Conservation (phyloP, 148 eudicot species). For the Cornus controversa region DNA sequence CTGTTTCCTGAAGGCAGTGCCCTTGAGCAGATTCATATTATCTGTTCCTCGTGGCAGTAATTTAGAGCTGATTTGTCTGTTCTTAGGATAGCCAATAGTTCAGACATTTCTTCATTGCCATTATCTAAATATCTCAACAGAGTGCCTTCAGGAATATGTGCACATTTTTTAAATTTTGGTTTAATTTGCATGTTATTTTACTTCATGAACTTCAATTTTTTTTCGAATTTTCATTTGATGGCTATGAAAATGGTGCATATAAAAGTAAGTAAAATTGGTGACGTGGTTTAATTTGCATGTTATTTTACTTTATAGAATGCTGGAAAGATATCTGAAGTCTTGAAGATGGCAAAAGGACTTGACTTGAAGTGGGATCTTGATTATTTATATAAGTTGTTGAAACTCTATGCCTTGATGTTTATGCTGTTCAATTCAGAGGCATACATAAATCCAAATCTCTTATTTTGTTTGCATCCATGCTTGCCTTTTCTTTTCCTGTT, state of each 20-base stretch:
- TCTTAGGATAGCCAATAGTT: background rate
- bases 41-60: background rate
- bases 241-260: no score
- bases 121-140: no score
- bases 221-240: no score
- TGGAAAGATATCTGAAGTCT: slow-evolving; percentile 8
- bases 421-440: background rate
- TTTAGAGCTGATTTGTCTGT: background rate
- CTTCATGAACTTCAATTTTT: no score
- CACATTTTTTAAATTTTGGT: no score
- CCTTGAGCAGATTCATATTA: background rate
- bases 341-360: background rate
- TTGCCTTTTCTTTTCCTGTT: background rate
- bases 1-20: background rate
- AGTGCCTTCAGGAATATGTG: no score
- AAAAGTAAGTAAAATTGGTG: background rate
- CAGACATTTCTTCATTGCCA: no score
- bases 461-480: background rate
- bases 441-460: background rate
- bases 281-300: background rate
- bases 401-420: background rate
- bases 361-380: background rate
- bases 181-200: no score
- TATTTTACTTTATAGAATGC: no score
- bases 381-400: background rate